These are phyloP conservation scores for Setaria viridis DNA, from an alignment of 202 grass and related monocot genomes.

Conservation along the genomic window DNA sequence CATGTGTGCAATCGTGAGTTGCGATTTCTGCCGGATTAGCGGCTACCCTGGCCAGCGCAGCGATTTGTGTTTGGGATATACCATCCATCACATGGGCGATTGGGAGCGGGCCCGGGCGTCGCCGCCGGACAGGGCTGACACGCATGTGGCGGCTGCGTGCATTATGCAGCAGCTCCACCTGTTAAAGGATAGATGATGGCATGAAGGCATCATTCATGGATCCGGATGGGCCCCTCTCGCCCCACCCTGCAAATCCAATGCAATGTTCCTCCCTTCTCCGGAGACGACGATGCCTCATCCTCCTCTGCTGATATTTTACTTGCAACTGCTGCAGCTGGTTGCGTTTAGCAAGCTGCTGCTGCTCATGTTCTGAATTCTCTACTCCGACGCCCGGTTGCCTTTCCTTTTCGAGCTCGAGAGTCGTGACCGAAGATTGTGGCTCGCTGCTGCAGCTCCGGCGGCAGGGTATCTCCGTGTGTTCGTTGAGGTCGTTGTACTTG, in stretches of 20 bases:
- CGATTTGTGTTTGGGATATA: not conserved
- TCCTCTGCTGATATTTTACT: not conserved
- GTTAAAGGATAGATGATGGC: too few species aligned
- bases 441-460: not conserved
- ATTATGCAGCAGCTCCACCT: not conserved
- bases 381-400: not conserved
- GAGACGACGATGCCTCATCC: not conserved
- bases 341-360: not conserved
- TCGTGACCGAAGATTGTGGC: too few species aligned
- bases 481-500: conserved; percentile 34
- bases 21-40: too few species aligned
- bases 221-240: not conserved
- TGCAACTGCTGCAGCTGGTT: not conserved
- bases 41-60: too few species aligned
- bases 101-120: not conserved
- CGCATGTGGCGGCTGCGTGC: conserved; percentile 24
- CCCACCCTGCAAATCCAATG: too few species aligned
- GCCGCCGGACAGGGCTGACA: not conserved
- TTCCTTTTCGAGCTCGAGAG: not conserved
- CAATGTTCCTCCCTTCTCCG: not conserved
- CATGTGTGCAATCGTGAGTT: too few species aligned
- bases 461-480: not conserved
- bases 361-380: not conserved
- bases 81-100: conserved; percentile 8
- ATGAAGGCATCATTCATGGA: not conserved